Evolutionary conservation across 177 flowering plant genomes (phyloP).

Genomic region (Telopea speciosissima): DNA sequence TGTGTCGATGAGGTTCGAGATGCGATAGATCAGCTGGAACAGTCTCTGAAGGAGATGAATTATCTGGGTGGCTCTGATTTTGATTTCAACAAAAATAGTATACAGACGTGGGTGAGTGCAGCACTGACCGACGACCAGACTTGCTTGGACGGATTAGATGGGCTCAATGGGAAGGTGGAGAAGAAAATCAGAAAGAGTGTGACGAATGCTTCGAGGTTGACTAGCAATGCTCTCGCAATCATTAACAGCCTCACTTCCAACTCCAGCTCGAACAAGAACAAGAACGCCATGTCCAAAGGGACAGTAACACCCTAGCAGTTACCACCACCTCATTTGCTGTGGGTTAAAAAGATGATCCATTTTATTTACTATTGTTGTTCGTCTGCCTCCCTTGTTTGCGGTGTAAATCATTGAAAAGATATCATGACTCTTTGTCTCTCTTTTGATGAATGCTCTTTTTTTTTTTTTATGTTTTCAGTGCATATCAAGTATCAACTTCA

Average conservation of each 20-base stretch:
- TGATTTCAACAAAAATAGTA: slow-evolving; percentile 15
- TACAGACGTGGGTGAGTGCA: slow-evolving; percentile 49
- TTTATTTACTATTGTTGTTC: too few relatives aligned
- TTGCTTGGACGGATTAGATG: slow-evolving; percentile 34
- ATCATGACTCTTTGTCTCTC: too few relatives aligned
- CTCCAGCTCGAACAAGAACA: too few relatives aligned
- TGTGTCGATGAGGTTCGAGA: slow-evolving; percentile 13
- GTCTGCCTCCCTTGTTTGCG: too few relatives aligned
- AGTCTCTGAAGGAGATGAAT: slow-evolving; percentile 9
- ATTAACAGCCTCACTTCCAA: slow-evolving; percentile 18
- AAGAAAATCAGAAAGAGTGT: slow-evolving; percentile 14
- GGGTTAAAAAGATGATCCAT: too few relatives aligned
- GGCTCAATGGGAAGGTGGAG: slow-evolving; percentile 23
- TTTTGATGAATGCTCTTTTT: too few relatives aligned
- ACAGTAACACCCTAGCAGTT: too few relatives aligned
- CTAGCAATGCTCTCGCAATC: slow-evolving; percentile 46
- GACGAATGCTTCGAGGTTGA: slow-evolving; percentile 20
- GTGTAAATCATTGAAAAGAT: too few relatives aligned
- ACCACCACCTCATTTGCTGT: too few relatives aligned
- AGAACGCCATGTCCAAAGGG: too few relatives aligned
- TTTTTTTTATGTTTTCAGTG: too few relatives aligned
- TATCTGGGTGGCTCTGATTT: slow-evolving; percentile 5
- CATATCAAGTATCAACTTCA: too few relatives aligned
- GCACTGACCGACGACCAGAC: slow-evolving; percentile 37
- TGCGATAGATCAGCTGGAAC: slow-evolving; percentile 11